Percentiles rank a stretch among this genome's conserved stretches.
Evolutionary conservation across 768 basidiomycete genomes (phyloP).

Genomic region (Termitomyces sp.): DNA sequence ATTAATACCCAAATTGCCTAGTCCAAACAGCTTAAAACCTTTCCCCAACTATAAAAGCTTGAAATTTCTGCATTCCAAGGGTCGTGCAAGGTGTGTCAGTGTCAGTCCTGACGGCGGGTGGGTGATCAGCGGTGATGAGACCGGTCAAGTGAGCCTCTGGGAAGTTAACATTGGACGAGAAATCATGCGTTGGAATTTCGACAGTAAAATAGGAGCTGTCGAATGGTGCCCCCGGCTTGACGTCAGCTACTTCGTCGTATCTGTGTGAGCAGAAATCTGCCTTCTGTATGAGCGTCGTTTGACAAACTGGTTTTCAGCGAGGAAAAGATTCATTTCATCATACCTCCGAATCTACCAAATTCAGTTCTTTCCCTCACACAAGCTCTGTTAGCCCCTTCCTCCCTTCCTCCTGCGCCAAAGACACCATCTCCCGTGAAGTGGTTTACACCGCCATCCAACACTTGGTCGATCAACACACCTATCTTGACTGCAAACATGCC

Average conservation of each 20-base stretch:
- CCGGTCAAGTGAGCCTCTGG: slow-evolving; percentile 84
- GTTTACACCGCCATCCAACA: slow-evolving; percentile 40
- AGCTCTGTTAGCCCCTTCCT: slow-evolving; percentile 54
- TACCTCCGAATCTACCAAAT: slow-evolving; percentile 72
- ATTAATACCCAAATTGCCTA: slow-evolving; percentile 91
- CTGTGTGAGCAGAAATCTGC: slow-evolving; percentile 50
- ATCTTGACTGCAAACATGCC: slow-evolving; percentile 60
- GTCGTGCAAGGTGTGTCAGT: slow-evolving; percentile 68
- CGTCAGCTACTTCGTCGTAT: slow-evolving; percentile 71
- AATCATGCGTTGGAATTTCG: slow-evolving; percentile 81
- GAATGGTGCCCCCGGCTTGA: slow-evolving; percentile 94
- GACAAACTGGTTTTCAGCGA: slow-evolving; percentile 45
- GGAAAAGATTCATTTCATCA: slow-evolving; percentile 70
- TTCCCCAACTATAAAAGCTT: slow-evolving; percentile 88
- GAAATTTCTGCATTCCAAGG: slow-evolving; percentile 58
- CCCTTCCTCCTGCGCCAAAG: slow-evolving; percentile 51
- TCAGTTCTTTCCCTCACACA: slow-evolving; percentile 53
- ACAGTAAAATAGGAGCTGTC: slow-evolving; percentile 71
- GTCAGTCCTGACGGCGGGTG: slow-evolving; percentile 88
- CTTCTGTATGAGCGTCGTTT: slow-evolving; percentile 1
- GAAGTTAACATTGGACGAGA: slow-evolving; percentile 87
- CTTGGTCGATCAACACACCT: slow-evolving; percentile 47
- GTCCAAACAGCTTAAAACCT: slow-evolving; percentile 83
- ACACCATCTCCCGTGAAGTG: slow-evolving; percentile 68
- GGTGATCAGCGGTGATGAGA: slow-evolving; percentile 89